These are phyloP conservation scores for Exserohilum rostratum DNA, from an alignment of 2,329 filamentous ascomycete genomes.

Conservation along the genomic window DNA sequence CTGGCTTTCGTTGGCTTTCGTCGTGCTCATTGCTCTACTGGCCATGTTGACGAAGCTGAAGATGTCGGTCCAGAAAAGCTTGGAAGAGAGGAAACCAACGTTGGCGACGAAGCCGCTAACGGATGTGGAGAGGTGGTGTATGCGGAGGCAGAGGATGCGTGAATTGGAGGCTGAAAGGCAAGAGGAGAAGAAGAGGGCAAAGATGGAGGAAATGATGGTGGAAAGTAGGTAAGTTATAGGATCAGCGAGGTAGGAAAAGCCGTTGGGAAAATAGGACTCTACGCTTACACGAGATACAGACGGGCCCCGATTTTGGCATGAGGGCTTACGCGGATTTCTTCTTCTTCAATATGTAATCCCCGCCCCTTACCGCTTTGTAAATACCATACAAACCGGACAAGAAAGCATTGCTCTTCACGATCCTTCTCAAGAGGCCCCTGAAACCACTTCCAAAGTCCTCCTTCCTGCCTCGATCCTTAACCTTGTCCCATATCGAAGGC, in stretches of 20 bases:
- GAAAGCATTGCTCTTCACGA: conserved; percentile 36
- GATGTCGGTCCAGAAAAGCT: background rate
- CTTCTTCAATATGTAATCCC: conserved; percentile 41
- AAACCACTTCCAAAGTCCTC: conserved; percentile 23
- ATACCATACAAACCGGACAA: conserved; percentile 50
- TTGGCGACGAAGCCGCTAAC: background rate
- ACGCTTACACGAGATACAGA: background rate
- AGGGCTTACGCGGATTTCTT: conserved; percentile 11
- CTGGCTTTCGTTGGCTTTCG: conserved; percentile 1
- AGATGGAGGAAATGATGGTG: background rate
- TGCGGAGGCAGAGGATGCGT: background rate
- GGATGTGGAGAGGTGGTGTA: conserved; percentile 6
- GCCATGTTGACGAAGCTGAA: conserved; percentile 3
- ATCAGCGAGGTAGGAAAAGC: background rate
- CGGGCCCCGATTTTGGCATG: background rate
- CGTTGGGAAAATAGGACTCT: too few relatives aligned
- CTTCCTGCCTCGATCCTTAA: conserved; percentile 49
- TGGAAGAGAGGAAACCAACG: background rate
- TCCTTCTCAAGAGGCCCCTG: conserved; percentile 30
- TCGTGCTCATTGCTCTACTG: background rate
- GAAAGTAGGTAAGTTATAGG: background rate
- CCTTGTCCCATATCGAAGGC: conserved; percentile 73
- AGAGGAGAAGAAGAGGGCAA: background rate
- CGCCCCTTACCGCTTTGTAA: conserved; percentile 41
- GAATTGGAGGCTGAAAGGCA: background rate